Percentiles rank a stretch among this genome's conserved stretches.
Evolutionary conservation across 306 rosid species (phyloP).

Genomic region (Sphenostylis stenocarpa): DNA sequence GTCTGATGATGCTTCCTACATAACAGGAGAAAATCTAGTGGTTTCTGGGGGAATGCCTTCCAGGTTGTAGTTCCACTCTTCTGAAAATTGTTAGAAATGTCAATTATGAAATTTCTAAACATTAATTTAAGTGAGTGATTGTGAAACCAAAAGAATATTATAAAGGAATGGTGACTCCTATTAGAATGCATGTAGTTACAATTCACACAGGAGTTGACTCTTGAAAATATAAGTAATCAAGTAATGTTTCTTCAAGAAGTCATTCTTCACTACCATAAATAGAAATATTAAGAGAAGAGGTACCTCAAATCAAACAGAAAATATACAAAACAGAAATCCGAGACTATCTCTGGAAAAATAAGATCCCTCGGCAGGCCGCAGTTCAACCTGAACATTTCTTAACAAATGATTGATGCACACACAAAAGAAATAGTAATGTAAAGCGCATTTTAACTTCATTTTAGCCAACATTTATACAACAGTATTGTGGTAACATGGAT

Average conservation of each 20-base stretch:
- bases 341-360: neutral
- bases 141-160: too few species aligned
- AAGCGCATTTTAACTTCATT: neutral
- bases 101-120: too few species aligned
- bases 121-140: too few species aligned
- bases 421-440: neutral
- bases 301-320: neutral
- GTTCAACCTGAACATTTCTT: neutral
- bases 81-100: neutral
- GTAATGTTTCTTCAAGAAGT: neutral
- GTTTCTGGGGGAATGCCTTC: constrained; percentile 84
- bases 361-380: neutral
- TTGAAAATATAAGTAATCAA: too few species aligned
- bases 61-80: constrained; percentile 53
- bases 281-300: neutral
- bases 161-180: neutral
- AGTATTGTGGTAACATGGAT: neutral
- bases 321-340: neutral
- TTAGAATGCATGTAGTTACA: neutral
- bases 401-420: neutral
- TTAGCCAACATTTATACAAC: constrained; percentile 30
- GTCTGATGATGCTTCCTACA: constrained; percentile 82
- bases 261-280: neutral
- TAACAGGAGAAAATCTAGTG: constrained; percentile 86
- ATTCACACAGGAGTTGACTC: neutral